Evolutionary conservation across 208 protist genomes (phyloP), one percentile per base, ranked within the genome.

Genomic region (Acanthamoeba divionensis): DNA sequence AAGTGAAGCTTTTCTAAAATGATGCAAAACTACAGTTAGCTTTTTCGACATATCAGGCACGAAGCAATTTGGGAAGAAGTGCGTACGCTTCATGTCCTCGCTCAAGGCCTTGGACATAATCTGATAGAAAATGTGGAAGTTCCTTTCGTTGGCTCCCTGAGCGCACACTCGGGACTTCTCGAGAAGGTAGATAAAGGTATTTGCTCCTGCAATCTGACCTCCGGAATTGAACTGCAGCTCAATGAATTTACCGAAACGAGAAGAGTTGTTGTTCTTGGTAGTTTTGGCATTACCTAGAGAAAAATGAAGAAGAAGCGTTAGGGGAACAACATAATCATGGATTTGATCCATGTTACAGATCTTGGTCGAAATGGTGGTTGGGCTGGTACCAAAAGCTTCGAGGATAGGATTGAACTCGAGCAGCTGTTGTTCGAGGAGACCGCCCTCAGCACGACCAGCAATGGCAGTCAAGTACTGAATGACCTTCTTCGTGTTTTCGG

Each of bases 401-500:
- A 94, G 89, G 73, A 95, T 86, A 67, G 92, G 92, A 60, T 91
- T 95, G 55, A 92, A 93, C 85, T 95, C 79, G 18, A 95, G 54
- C 52, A 95, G 88, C 82, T 95, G 93, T 73, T 92, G 82, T 82
- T 95, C 93, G 13, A 95, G 13, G 82, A 54, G 69, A 85, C 75
- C 75, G 54, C 50, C 54, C 50, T 65, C 75, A 55, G 41, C 26
- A 38, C 36, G 45, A 85, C 75, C 75, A 44, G 75, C 75, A 38
- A 85, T 91, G 24, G 69, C 55, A 0, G 94, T 91, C 8, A 96
- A 62, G 79, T 95, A 96, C 83, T 95, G 94, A 33, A 96, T 94
- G 36, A 96, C 93, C 26, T 93, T 94, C 92, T 96, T 96, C 29
- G 95, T 96, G 55, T 93, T 93, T 79, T 96, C 95, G 38, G 95